Evolutionary conservation across 257 asterid species (phyloP), one percentile per base, ranked within the genome.

Genomic region (Phtheirospermum japonicum): DNA sequence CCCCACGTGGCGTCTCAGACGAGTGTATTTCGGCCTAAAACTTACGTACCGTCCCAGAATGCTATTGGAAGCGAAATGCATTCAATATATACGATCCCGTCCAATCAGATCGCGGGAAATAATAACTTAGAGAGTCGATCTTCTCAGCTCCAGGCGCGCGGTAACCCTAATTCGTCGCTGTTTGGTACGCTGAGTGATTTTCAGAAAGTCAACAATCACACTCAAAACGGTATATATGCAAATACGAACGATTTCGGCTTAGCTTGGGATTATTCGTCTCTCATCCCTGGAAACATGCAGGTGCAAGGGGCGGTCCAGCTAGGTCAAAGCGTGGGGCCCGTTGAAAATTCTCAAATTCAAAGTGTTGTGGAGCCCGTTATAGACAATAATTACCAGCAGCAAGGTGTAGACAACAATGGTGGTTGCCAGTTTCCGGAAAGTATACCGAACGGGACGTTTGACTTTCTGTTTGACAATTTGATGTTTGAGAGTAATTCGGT

Each of bases 391-490:
- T 28, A 33, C 66, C 39, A 51, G 36, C 61, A n/a, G 18, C 58
- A 45, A 23, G 48, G 63, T 51, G 78, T 61, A 26, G 69, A 42
- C 34, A 20, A 58, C 52, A 72, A 71, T 66, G 50, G 40, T 30
- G 63, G 32, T 59, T 67, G 71, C 36, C 82, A 55, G 70, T 67
- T 72, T 60, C 66, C 77, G 12, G 69, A 39, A 54, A 74, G 66
- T 72, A 45, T 46, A 51, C 53, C 43, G 54, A 54, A 73, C 18
- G 71, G 66, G 40, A 17, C 69, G 0, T 36, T 70, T 28, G 79
- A 73, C 66, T 69, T 74, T 23, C 56, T 32, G 20, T 73, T 76
- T 37, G 83, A 68, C 34, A 31, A 60, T 61, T 85, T 87, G 85
- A 52, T 65, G 62, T 75, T 57, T 13, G 87, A 63, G 45, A 45